Evolutionary conservation across 345 rosid species (phyloP).

Genomic region (Gossypium rotundifolium): DNA sequence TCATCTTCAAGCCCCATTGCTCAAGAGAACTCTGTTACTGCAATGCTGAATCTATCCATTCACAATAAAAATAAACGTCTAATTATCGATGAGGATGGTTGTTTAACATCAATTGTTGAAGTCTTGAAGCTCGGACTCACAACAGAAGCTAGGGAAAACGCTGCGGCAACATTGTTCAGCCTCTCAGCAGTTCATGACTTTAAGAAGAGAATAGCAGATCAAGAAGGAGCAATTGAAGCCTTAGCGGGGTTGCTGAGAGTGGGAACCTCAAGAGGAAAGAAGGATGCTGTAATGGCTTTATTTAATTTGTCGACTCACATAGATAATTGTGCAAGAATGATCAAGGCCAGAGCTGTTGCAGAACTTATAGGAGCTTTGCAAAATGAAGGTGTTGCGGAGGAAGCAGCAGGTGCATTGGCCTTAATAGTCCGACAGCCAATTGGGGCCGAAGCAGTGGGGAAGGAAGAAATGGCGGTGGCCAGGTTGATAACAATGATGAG

Average conservation of each 20-base stretch:
- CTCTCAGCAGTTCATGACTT: constrained; percentile 87
- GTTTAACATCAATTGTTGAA: constrained; percentile 65
- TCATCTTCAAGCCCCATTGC: constrained; percentile 56
- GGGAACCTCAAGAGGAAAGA: constrained; percentile 85
- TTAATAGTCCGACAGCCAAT: constrained; percentile 73
- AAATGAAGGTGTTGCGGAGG: constrained; percentile 82
- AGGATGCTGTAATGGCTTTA: constrained; percentile 88
- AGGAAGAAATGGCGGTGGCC: constrained; percentile 61
- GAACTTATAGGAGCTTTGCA: constrained; percentile 68
- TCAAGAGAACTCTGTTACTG: constrained; percentile 88
- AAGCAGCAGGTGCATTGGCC: constrained; percentile 86
- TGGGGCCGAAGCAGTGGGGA: constrained; percentile 75
- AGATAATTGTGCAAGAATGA: constrained; percentile 71
- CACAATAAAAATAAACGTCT: constrained; percentile 74
- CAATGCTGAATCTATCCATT: constrained; percentile 84
- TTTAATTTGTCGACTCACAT: constrained; percentile 81
- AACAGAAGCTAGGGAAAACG: constrained; percentile 89
- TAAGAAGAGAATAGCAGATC: constrained; percentile 76
- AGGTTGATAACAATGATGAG: constrained; percentile 82
- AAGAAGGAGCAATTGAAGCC: constrained; percentile 69
- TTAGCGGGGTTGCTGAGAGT: constrained; percentile 53
- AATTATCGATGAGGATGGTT: constrained; percentile 78
- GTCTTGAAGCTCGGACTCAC: constrained; percentile 70
- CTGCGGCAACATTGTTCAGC: constrained; percentile 91
- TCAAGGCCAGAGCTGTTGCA: constrained; percentile 69